Base-by-base conservation (phyloP, 2,329 filamentous ascomycete genomes). In the Zymoseptoria tritici region DNA sequence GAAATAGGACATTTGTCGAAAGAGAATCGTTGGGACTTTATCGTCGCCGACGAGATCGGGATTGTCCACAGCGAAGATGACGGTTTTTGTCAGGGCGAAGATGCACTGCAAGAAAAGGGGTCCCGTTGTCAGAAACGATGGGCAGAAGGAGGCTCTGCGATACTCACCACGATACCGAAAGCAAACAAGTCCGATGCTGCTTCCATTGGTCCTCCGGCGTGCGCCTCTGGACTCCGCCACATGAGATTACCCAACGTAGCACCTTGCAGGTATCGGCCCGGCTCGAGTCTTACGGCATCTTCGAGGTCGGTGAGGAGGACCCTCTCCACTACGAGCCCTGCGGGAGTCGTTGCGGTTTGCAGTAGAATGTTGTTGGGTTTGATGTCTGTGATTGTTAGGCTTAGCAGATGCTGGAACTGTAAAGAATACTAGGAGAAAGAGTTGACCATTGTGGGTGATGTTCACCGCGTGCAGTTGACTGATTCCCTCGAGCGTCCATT, bases 21-120 rank as follows among this genome's bases (percentile, higher is more conserved):
- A 67, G 9, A 73, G 58, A 8, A 80, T 74, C 62, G 75, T 69
- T 46, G 71, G 71, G 52, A 76, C 68, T 13, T 69, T 70, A 49
- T 76, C 74, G 67, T 71, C 61, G 66, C 74, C 62, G 62, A 70
- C 55, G 64, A 74, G 60, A 64, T 74, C 70, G 29, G 72, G 65
- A 51, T 73, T 68, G 52, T 36, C 21, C 56, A 75, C 71, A 9
- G 50, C 50, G 20, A 52, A 52, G 50, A 24, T 13, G 20, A 52
- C 3, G 50, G 22, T 22, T 21, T 52, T 21, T 2, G 50, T 52
- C 50, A 52, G 20, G 20, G 50, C 50, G 22, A 21, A 52, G 20
- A 52, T 52, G 22, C 50, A 52, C 50, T 52, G 19, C 20, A 6
- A 21, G n/a, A 8, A 52, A 19, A 9, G 21, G 36, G 13, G 36